Evolutionary conservation across 108 stramenopile species (phyloP).

Genomic region (Nitzschia putrida): DNA sequence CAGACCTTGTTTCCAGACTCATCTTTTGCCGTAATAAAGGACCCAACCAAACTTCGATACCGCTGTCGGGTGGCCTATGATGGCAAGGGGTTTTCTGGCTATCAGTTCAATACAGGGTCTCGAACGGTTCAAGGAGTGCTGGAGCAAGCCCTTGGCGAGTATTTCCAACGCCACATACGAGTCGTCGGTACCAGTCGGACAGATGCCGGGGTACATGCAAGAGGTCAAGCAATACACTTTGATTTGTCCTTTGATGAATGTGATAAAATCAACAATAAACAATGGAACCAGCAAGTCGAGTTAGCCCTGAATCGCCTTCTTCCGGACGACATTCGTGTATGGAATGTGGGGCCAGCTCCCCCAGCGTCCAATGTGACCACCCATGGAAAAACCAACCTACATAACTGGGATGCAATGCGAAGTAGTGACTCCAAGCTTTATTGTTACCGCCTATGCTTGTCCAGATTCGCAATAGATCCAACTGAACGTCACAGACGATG

Average conservation of each 20-base stretch:
- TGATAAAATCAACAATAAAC: background rate
- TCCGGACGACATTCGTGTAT: conserved; percentile 56
- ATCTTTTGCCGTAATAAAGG: background rate
- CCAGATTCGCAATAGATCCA: conserved; percentile 56
- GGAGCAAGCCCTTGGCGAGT: conserved; percentile 54
- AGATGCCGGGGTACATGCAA: conserved; percentile 81
- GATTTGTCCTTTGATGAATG: conserved; percentile 51
- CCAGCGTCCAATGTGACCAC: conserved; percentile 21
- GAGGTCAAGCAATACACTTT: conserved; percentile 87
- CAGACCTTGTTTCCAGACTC: background rate
- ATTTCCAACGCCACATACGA: conserved; percentile 60
- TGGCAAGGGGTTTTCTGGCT: conserved; percentile 61
- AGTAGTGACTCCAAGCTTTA: conserved; percentile 66
- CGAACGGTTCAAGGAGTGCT: conserved; percentile 65
- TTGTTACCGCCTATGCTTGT: conserved; percentile 67
- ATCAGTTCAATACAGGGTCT: conserved; percentile 42
- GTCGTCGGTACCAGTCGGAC: conserved; percentile 81
- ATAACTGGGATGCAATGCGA: conserved; percentile 70
- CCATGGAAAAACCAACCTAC: conserved; percentile 3
- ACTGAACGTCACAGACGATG: conserved; percentile 65
- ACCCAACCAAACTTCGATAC: conserved; percentile 37
- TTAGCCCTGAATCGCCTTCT: conserved; percentile 71
- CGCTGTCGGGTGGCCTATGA: conserved; percentile 67
- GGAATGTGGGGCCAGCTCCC: conserved; percentile 40
- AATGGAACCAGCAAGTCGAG: conserved; percentile 22